Percentiles rank a stretch among this genome's conserved stretches.
Evolutionary conservation across 1,139 yeast species (phyloP).

Genomic region (Debaryomyces sp.): DNA sequence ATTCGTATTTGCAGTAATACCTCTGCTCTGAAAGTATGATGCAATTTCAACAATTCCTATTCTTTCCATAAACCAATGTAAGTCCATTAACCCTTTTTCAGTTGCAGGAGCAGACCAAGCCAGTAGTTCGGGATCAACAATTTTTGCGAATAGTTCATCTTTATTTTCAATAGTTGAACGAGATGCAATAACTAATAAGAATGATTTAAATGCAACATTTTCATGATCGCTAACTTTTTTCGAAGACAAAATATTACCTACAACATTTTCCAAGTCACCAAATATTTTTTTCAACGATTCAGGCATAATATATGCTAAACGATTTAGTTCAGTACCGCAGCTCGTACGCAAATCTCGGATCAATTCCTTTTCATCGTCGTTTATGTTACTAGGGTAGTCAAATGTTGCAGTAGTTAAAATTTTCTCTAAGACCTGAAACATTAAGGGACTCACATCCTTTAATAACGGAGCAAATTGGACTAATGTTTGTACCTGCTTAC

Average conservation of each 20-base stretch:
- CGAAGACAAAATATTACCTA: conserved; percentile 68
- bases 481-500: conserved; percentile 87
- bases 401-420: conserved; percentile 87
- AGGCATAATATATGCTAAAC: conserved; percentile 94
- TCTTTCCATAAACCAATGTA: conserved; percentile 98
- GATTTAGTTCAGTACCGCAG: conserved; percentile 92
- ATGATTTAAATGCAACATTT: conserved; percentile 90
- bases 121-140: conserved; percentile 88
- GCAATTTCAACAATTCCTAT: conserved; percentile 94
- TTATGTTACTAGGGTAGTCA: conserved; percentile 68
- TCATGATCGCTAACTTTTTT: conserved; percentile 86
- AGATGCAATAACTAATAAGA: conserved; percentile 86
- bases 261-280: conserved; percentile 78
- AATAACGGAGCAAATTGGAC: conserved; percentile 97
- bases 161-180: conserved; percentile 72
- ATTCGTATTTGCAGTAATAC: conserved; percentile 76
- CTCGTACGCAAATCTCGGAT: conserved; percentile 87
- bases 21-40: conserved; percentile 80
- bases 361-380: conserved; percentile 76
- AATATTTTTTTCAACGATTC: conserved; percentile 81
- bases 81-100: conserved; percentile 81
- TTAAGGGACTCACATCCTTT: conserved; percentile 68
- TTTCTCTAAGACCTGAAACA: conserved; percentile 84
- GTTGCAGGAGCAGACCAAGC: conserved; percentile 96
- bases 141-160: conserved; percentile 75